Conservation (phyloP, 129 eudicot genomes). For the Lonicera japonica region DNA sequence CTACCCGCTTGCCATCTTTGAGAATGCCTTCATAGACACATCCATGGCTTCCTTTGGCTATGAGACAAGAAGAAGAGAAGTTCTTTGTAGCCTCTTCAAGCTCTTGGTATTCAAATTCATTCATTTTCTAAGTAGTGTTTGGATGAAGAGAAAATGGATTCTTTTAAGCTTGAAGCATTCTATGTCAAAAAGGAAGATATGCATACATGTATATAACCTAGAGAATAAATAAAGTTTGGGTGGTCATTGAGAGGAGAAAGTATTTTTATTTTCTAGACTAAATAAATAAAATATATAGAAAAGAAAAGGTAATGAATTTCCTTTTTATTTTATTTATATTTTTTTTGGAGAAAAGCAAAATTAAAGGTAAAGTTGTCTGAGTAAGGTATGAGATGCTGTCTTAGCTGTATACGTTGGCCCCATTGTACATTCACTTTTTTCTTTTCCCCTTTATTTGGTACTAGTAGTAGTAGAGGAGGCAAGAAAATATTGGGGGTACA, state of each 20-base stretch:
- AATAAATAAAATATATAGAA: too few species aligned
- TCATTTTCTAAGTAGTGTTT: slow-evolving; percentile 24
- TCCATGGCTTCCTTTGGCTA: slow-evolving; percentile 92
- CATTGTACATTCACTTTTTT: background rate
- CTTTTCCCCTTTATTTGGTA: slow-evolving; percentile 4
- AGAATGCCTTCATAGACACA: slow-evolving; percentile 59
- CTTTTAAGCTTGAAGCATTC: background rate
- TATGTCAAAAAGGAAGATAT: background rate
- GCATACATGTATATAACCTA: background rate
- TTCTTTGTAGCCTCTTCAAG: slow-evolving; percentile 55
- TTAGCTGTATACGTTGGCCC: slow-evolving; percentile 20
- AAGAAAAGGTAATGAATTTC: slow-evolving; percentile 5
- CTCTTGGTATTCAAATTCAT: slow-evolving; percentile 44
- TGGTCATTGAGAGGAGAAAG: background rate
- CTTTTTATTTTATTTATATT: too few species aligned
- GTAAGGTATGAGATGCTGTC: slow-evolving; percentile 31
- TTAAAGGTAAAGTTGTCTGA: slow-evolving; percentile 26
- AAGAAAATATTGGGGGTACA: slow-evolving; percentile 11
- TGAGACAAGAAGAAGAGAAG: slow-evolving; percentile 46
- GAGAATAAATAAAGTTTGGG: slow-evolving; percentile 8
- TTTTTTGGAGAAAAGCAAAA: slow-evolving; percentile 18
- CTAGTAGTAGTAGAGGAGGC: background rate
- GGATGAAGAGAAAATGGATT: slow-evolving; percentile 4
- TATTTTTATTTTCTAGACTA: too few species aligned
- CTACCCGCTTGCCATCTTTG: slow-evolving; percentile 44